Base-by-base conservation (phyloP, 345 rosid species). In the Eucalyptus sideroxylon region DNA sequence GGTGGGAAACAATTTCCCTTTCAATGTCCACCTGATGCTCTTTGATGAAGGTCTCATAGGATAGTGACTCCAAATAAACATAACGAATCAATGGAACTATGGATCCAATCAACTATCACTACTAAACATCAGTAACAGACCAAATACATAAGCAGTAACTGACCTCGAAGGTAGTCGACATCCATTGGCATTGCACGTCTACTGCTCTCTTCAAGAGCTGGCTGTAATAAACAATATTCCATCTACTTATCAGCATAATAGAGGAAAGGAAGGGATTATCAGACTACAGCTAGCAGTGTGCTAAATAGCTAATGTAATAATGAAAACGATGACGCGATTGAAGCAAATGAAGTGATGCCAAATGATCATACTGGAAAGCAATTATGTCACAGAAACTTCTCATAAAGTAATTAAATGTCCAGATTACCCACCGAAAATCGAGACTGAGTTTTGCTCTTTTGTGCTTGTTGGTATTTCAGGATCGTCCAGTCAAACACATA, bases 201-300 rank as follows among this genome's bases (percentile, higher is more conserved):
- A 91, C 91, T 93, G 92, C 96, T 94, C 88, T 95, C 94, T 81
- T 95, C 98, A 87, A 94, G 93, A 92, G 92, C 91, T 45, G 95
- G 94, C 98, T 96, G 97, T 67, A 88, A 89, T n/a, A 45, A 90
- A 87, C 34, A 80, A 55, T 15, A 77, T 80, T 81, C 82, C 50
- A 19, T 77, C 65, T 24, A 31, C 23, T 51, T 88, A n/a, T 50
- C 47, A 47, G 89, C 86, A 88, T 86, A 50, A 50, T 34, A 23
- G 27, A 45, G n/a, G 31, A 30, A n/a, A 67, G 56, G 51, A 80
- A 69, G 44, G 14, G 21, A 86, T 42, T 24, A 47, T 44, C 40
- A 89, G 14, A 49, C 83, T 53, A 87, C 50, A 72, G 14, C 83
- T 19, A 72, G 45, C 4, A 72, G 8, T 72, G 83, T 37, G 14